Percentiles rank a stretch among this genome's conserved stretches.
Conservation (phyloP, 2,329 filamentous ascomycete genomes). For the Apiospora kogelbergensis region DNA sequence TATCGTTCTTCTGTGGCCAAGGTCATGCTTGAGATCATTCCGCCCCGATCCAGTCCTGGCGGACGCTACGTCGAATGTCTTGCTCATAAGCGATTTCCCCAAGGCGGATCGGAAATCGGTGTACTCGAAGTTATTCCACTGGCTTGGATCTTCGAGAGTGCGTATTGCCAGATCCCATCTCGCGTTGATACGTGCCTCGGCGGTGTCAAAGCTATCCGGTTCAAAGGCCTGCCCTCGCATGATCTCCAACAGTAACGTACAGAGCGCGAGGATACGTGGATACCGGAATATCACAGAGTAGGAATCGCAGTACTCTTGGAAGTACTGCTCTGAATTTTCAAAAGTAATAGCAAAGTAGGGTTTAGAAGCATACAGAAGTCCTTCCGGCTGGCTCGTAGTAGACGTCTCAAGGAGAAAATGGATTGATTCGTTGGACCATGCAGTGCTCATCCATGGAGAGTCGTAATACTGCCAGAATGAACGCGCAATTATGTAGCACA, state of each 20-base stretch:
- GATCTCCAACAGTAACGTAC: neutral
- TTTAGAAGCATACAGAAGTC: neutral
- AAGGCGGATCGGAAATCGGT: neutral
- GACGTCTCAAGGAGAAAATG: neutral
- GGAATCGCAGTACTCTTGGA: neutral
- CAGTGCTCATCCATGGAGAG: neutral
- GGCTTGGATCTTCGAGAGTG: neutral
- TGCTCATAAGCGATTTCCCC: neutral
- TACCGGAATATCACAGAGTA: neutral
- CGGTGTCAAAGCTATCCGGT: neutral
- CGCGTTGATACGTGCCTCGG: neutral
- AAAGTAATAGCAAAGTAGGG: neutral
- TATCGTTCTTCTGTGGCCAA: neutral
- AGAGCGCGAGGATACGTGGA: neutral
- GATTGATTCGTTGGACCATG: neutral
- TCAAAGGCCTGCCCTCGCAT: neutral
- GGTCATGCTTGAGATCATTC: neutral
- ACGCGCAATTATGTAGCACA: neutral
- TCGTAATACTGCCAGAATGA: conserved; percentile 6
- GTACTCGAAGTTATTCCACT: neutral
- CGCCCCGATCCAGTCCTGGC: neutral
- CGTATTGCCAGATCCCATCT: neutral
- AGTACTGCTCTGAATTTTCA: neutral
- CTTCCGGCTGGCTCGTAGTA: neutral
- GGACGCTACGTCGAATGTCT: neutral